Conservation (phyloP, 352 stramenopile species). For the Globisporangium paddicum region DNA sequence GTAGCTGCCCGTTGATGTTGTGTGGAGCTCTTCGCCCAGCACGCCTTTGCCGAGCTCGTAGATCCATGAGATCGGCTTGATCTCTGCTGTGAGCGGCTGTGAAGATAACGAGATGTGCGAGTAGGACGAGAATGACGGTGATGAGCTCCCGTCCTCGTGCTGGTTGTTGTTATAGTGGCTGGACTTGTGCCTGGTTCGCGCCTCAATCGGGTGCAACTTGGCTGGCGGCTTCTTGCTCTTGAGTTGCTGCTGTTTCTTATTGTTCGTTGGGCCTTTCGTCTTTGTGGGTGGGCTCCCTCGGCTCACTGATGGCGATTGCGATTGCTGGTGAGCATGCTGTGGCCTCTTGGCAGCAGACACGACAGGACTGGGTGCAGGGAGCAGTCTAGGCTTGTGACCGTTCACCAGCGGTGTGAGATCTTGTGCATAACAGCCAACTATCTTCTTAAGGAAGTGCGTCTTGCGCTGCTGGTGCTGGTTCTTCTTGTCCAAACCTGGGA, state of each 20-base stretch:
- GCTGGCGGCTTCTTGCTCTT: constrained; percentile 9
- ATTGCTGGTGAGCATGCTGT: constrained; percentile 3
- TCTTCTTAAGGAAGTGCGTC: constrained; percentile 16
- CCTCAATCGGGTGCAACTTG: constrained; percentile 22
- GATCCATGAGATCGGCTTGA: constrained; percentile 55
- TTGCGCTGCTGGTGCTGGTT: constrained; percentile 22
- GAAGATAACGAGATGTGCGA: constrained; percentile 4
- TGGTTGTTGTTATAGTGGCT: constrained; percentile 30
- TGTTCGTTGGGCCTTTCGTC: background rate
- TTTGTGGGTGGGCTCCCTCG: background rate
- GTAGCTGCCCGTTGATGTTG: background rate
- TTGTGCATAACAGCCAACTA: constrained; percentile 53
- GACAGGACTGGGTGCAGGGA: constrained; percentile 22
- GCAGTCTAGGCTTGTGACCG: constrained; percentile 39
- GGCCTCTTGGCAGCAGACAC: background rate
- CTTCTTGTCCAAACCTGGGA: constrained; percentile 1
- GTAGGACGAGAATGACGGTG: constrained; percentile 1
- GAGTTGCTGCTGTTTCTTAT: constrained; percentile 13
- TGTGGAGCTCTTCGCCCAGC: constrained; percentile 20
- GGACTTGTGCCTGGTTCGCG: constrained; percentile 11
- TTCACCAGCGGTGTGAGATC: constrained; percentile 55
- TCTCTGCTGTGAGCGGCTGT: constrained; percentile 46
- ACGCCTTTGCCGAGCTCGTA: constrained; percentile 38
- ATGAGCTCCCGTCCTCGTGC: constrained; percentile 17
- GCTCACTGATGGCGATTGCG: background rate